These are phyloP conservation scores for Senna siamea DNA, from an alignment of 306 rosid species.

Conservation along the genomic window DNA sequence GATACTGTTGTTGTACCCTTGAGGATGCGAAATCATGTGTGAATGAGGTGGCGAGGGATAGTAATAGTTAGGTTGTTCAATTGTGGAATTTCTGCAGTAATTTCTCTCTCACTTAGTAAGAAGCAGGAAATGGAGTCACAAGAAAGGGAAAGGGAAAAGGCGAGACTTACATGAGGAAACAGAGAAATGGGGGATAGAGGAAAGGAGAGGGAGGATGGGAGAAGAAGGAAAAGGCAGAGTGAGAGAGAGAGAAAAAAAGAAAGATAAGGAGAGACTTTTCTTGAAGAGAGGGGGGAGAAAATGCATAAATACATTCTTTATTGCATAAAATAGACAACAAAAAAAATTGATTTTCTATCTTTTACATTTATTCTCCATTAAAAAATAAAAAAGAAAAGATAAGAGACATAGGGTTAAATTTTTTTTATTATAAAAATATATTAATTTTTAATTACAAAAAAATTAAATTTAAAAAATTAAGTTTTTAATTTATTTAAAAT, in stretches of 20 bases:
- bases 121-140: conserved; percentile 44
- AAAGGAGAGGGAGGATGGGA: conserved; percentile 23
- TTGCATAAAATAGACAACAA: too few relatives aligned
- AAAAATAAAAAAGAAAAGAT: too few relatives aligned
- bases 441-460: too few relatives aligned
- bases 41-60: neutral
- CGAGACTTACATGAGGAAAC: conserved; percentile 43
- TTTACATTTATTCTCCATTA: too few relatives aligned
- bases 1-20: neutral
- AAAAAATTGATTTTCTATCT: too few relatives aligned
- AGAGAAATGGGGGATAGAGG: neutral
- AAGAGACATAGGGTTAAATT: too few relatives aligned
- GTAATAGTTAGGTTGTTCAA: neutral
- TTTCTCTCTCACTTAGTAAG: neutral
- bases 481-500: too few relatives aligned
- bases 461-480: too few relatives aligned
- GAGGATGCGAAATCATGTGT: conserved; percentile 30
- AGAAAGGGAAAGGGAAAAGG: conserved; percentile 14
- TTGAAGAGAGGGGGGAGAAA: too few relatives aligned
- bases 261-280: neutral
- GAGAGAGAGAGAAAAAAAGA: conserved; percentile 20
- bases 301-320: too few relatives aligned
- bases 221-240: conserved; percentile 30
- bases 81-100: neutral
- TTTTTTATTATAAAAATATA: too few relatives aligned